phyloP scores from a whole-genome alignment of 2,329 filamentous ascomycete species.

The Arthrobotrys sphaeroides region DNA sequence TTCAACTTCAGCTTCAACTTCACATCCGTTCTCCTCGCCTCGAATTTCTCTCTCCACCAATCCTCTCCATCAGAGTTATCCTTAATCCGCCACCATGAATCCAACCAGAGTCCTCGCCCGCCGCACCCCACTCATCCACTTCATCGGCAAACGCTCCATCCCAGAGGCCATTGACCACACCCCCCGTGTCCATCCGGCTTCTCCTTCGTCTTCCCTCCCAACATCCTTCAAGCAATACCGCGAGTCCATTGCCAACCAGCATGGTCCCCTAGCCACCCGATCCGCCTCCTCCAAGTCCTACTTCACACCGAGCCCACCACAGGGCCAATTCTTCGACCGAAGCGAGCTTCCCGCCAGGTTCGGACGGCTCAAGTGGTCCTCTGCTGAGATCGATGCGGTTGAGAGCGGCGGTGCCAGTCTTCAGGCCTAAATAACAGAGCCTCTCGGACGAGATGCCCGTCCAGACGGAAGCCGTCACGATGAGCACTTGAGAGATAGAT shows the following conservation, averaged over 20 bases:
- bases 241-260: constrained; percentile 75
- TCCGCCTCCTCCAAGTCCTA: constrained; percentile 64
- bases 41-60: neutral
- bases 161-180: constrained; percentile 78
- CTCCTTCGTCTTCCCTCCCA: constrained; percentile 73
- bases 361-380: constrained; percentile 75
- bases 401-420: constrained; percentile 88
- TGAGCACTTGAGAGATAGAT: too few relatives aligned
- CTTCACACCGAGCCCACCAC: constrained; percentile 65
- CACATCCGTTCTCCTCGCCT: neutral
- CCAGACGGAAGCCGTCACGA: too few relatives aligned
- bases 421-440: constrained; percentile 62
- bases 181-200: constrained; percentile 76
- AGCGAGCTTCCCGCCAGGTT: constrained; percentile 87
- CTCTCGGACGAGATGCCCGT: too few relatives aligned
- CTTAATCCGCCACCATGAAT: constrained; percentile 64
- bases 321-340: constrained; percentile 86
- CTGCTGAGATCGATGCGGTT: constrained; percentile 91
- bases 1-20: neutral
- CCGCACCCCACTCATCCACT: constrained; percentile 71
- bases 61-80: neutral
- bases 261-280: constrained; percentile 73
- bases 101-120: constrained; percentile 69
- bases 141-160: constrained; percentile 70
- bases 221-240: constrained; percentile 79